Base-by-base conservation (phyloP, 345 rosid species). In the Eucalyptus marginata region DNA sequence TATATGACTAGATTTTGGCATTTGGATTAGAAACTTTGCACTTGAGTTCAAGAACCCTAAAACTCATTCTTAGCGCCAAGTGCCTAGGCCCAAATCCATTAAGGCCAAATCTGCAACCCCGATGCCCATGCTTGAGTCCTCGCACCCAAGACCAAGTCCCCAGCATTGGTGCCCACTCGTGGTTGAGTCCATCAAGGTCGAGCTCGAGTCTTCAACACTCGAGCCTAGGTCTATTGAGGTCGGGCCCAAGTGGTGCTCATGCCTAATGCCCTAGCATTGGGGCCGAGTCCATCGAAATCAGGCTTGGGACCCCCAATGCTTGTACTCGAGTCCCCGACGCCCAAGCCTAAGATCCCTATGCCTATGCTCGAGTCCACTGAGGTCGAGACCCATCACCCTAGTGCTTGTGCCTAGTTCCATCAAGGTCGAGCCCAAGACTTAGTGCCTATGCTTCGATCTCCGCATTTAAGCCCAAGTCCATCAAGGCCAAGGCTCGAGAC, bases 101-200 rank as follows among this genome's bases (percentile, higher is more conserved):
- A 56, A 56, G 0, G 29, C 13, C 62, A 22, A 56, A 10, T 56
- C 1, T 0, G 13, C 27, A 22, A 56, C 13, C 62, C 29, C 0
- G 0, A 56, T 2, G 3, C 62, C 29, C 13, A 56, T 24, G 62
- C 27, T 24, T 24, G 1, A 56, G 62, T 56, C 27, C 29, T 56
- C 2, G 4, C 0, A 12, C 29, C 62, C 29, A 22, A 56, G 29
- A 56, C 27, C 12, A 56, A 2, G 62, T 22, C 3, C 0, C 0
- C 1, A 0, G 6, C 0, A 5, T 7, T 24, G 27, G 3, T 22
- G 29, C 13, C 13, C 1, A 0, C 1, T 0, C 8, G 1, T 56
- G 62, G 12, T 56, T 56, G 62, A 24, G 29, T 56, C 62, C 29
- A 56, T 56, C 0, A 56, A 56, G 62, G 62, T 22, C 1, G 1